Evolutionary conservation across 2,329 filamentous ascomycete genomes (phyloP), one percentile per base, ranked within the genome.

Genomic region (Aaosphaeria arxii): DNA sequence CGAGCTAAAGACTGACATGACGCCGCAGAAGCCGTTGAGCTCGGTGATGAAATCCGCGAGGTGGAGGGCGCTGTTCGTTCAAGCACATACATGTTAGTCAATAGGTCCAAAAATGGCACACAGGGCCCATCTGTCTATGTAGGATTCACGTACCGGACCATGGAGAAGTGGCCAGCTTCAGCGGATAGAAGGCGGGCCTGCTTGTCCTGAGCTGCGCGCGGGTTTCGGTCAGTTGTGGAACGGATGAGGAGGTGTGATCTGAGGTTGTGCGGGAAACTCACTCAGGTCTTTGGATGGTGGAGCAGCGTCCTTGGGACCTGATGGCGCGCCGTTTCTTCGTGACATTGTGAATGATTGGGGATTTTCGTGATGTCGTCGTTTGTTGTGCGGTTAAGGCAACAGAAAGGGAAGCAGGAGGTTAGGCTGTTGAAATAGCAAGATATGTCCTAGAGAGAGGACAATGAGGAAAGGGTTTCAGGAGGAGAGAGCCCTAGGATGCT

Each of bases 1-100:
- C 28, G 91, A 96, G 41, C 91, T 91, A 75, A 97, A 91, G 66
- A 99, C 83, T 67, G 92, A 96, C 87, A 96, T 92, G 71, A 96
- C 84, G 56, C 89, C 89, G 73, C 89, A 94, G 71, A 91, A 88
- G 74, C 89, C 81, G 70, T 95, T 88, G 70, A 92, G 71, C 71
- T 92, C 83, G 30, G 90, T 91, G 73, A 96, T 89, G 61, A 91
- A 77, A 73, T 95, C 83, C 55, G 91, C 85, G 65, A 95, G 78
- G 70, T 96, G 85, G 69, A 94, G 80, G 47, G 76, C 77, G 4
- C 42, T 44, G 42, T 9, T 7, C 17, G 17, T 24, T 24, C 17
- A 24, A 24, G 17, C 17, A 24, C 17, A 24, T 24, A 24, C 17
- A 24, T 24, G 17, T 24, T 24, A 24, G 17, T 3, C 2, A 24